A percentile compares a stretch with the other conserved stretches of the same genome.
These are phyloP conservation scores for Terfezia claveryi DNA, from an alignment of 495 filamentous ascomycete genomes.

Conservation along the genomic window DNA sequence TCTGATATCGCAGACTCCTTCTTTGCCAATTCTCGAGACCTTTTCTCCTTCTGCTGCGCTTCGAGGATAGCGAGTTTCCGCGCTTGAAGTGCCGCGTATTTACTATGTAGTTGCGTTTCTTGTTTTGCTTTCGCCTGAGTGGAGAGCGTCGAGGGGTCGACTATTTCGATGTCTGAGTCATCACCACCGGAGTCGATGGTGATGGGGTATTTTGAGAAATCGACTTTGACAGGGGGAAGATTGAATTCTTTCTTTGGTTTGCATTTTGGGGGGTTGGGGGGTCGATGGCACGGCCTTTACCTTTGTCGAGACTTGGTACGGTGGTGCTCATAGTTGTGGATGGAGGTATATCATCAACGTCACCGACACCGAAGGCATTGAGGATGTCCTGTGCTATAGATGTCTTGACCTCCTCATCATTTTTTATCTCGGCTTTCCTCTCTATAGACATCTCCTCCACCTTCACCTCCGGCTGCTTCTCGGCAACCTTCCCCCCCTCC, in stretches of 20 bases:
- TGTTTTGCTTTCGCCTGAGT: neutral
- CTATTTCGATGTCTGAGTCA: slow-evolving; percentile 44
- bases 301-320: slow-evolving; percentile 25
- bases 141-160: slow-evolving; percentile 16
- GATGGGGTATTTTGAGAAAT: neutral
- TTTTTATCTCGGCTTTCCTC: slow-evolving; percentile 18
- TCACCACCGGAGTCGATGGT: slow-evolving; percentile 20
- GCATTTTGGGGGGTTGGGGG: neutral
- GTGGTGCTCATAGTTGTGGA: neutral
- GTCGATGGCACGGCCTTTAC: slow-evolving; percentile 29
- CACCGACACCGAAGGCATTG: neutral
- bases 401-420: slow-evolving; percentile 2
- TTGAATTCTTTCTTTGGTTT: slow-evolving; percentile 13
- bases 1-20: neutral
- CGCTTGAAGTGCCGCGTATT: neutral
- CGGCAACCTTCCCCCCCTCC: no score
- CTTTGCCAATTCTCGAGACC: neutral
- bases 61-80: neutral
- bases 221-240: slow-evolving; percentile 8
- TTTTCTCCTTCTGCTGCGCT: neutral
- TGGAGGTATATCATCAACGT: slow-evolving; percentile 13
- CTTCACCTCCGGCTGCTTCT: slow-evolving; percentile 3
- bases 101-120: neutral
- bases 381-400: no score
- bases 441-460: neutral